Base-by-base conservation (phyloP, 1,139 yeast species). In the Saccharomyces hybrid region DNA sequence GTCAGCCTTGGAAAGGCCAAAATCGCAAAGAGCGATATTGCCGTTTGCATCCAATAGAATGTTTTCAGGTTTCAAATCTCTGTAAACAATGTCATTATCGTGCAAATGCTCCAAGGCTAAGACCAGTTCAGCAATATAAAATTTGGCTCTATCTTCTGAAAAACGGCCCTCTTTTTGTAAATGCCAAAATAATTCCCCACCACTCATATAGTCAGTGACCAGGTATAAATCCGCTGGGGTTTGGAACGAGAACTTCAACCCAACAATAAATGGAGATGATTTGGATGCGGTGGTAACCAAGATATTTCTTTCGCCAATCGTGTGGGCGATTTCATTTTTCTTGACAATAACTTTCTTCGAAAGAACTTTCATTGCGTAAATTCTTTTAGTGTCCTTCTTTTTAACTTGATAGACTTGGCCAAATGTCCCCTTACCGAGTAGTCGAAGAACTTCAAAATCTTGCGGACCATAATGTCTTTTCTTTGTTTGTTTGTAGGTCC, bases 111-210 rank as follows among this genome's bases (percentile, higher is more conserved):
- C 96, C 61, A 91, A 76, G 1, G 98, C 97, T 54, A 91, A 73
- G 52, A 93, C 89, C 67, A 93, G 79, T 72, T 93, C 98, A 1
- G 98, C 98, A 71, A 93, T 91, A 72, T 93, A 93, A 67, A 93
- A 93, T 73, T 88, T 90, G 52, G 98, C 97, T 58, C 98, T 79
- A 55, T 86, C 91, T 74, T 93, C 98, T 55, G 85, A 73, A 68
- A 93, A 93, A 61, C 96, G 81, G 47, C 97, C 96, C 70, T 93
- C 98, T 68, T 88, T 88, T 73, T 93, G 98, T 68, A 93, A 77
- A 74, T 93, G 98, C 96, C 96, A 91, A 70, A 93, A 93, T 61
- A 93, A 77, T 73, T 93, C 99, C 56, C 99, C 99, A 47, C 99
- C 99, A 50, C 95, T 85, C 98, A 93, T 91, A 73, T 88, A 93